Conservation (phyloP, 768 basidiomycete species). For the Strobilomyces dryophilus region DNA sequence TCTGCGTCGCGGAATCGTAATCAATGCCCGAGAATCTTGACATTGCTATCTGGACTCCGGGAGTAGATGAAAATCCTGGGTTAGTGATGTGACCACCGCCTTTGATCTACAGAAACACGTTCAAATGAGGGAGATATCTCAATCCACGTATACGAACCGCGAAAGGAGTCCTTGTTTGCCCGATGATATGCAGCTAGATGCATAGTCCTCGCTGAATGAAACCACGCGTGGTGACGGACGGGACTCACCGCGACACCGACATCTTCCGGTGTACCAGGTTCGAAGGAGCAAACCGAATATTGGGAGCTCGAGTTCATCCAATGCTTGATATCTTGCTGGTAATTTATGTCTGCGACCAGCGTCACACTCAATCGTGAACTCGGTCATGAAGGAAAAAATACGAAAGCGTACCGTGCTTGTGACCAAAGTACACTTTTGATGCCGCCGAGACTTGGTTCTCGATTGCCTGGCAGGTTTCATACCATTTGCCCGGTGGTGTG, state of each 20-base stretch:
- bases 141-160: constrained; percentile 13
- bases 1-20: constrained; percentile 37
- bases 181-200: constrained; percentile 24
- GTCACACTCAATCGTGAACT: neutral
- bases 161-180: constrained; percentile 37
- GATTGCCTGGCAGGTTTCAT: neutral
- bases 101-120: constrained; percentile 42
- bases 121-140: neutral
- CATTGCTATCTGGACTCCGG: constrained; percentile 57
- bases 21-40: constrained; percentile 37
- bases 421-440: neutral
- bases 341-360: constrained; percentile 21
- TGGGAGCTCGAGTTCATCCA: constrained; percentile 52
- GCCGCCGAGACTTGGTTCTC: neutral
- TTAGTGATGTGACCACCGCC: constrained; percentile 54
- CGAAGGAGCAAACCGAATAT: constrained; percentile 47
- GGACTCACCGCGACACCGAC: constrained; percentile 43
- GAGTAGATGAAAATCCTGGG: constrained; percentile 54
- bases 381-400: neutral
- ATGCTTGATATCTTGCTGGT: constrained; percentile 42
- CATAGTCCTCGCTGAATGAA: neutral
- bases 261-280: constrained; percentile 52
- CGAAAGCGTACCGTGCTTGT: neutral
- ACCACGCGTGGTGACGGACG: no score
- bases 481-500: neutral